phyloP scores from a whole-genome alignment of 1,139 yeast species.

The Insectozyma bohioensis region DNA sequence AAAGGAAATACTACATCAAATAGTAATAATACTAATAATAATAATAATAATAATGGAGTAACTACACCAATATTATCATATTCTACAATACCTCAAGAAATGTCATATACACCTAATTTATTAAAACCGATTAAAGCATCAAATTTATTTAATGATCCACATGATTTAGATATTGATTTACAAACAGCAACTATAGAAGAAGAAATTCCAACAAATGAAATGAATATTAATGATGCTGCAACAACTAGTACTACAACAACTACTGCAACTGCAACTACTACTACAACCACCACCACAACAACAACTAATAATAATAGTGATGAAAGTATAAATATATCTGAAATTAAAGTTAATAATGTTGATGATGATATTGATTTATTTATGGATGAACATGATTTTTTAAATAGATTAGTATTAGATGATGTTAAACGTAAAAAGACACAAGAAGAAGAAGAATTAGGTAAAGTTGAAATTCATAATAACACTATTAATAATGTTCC shows the following conservation, averaged over 20 bases:
- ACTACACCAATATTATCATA: conserved; percentile 1
- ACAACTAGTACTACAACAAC: too few species aligned
- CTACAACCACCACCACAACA: too few species aligned
- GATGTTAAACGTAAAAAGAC: conserved; percentile 8
- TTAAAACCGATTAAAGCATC: conserved; percentile 23
- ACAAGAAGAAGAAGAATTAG: conserved; percentile 14
- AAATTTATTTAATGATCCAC: conserved; percentile 18
- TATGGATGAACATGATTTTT: conserved; percentile 19
- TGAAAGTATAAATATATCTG: conserved; percentile 6
- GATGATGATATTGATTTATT: conserved; percentile 15
- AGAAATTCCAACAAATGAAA: conserved; percentile 9
- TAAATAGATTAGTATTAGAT: conserved; percentile 15
- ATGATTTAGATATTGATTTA: conserved; percentile 13
- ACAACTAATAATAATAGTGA: conserved; percentile 9
- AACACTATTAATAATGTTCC: conserved; percentile 1
- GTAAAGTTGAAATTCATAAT: conserved; percentile 15
- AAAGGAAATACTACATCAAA: neutral
- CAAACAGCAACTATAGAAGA: conserved; percentile 17
- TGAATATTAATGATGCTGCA: too few species aligned
- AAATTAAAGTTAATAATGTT: conserved; percentile 2
- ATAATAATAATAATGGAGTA: neutral
- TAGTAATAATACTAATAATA: neutral
- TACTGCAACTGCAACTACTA: conserved; percentile 1
- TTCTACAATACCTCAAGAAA: neutral
- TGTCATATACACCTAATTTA: conserved; percentile 21